Evolutionary conservation across 2,329 filamentous ascomycete genomes (phyloP).

Genomic region (Cadophora luteo-olivacea): DNA sequence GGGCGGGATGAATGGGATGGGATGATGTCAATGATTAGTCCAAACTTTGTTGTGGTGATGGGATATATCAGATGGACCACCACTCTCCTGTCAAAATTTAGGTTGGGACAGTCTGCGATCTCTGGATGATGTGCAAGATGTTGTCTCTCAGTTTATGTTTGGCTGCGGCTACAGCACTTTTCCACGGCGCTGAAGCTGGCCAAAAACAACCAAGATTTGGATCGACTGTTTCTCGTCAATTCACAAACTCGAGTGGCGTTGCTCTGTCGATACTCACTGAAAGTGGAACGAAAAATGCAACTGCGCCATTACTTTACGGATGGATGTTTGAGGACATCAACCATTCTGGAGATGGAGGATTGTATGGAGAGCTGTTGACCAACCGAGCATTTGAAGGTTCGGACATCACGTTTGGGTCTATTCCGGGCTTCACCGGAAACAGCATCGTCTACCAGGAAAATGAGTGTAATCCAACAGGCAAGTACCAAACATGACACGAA

Average conservation of each 20-base stretch:
- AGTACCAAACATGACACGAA: slow-evolving; percentile 40
- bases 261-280: slow-evolving; percentile 26
- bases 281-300: slow-evolving; percentile 32
- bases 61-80: neutral
- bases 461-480: slow-evolving; percentile 29
- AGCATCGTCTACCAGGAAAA: slow-evolving; percentile 33
- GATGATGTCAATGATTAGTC: slow-evolving; percentile 10
- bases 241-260: slow-evolving; percentile 25
- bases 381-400: slow-evolving; percentile 71
- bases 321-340: slow-evolving; percentile 41
- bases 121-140: neutral
- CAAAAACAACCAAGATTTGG: neutral
- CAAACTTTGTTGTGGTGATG: neutral
- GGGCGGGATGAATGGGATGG: neutral
- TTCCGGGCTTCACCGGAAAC: slow-evolving; percentile 17
- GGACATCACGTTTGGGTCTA: slow-evolving; percentile 26
- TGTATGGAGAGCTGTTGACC: slow-evolving; percentile 72
- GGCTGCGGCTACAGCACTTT: neutral
- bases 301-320: slow-evolving; percentile 35
- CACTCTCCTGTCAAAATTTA: neutral
- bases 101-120: too few species aligned
- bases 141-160: neutral
- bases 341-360: slow-evolving; percentile 65
- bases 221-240: neutral
- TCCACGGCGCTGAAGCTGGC: neutral